Evolutionary conservation across 768 basidiomycete genomes (phyloP), one percentile per base, ranked within the genome.

Genomic region (Russula sp.): DNA sequence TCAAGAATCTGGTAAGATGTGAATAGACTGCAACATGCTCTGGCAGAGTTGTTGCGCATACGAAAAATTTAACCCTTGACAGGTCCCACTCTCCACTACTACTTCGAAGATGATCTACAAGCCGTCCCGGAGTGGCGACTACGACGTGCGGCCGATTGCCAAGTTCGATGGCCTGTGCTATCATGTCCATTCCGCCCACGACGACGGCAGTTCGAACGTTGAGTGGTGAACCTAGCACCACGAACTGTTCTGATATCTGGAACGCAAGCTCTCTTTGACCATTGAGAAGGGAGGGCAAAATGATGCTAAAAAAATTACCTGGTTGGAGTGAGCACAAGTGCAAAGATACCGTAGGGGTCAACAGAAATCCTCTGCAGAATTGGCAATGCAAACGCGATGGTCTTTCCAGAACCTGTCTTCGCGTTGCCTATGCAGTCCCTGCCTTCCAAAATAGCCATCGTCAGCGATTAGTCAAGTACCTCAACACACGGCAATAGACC

Each of bases 171-270:
- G 96, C 92, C 71, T 99, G 97, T 1, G 84, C 72, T 79, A 97
- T 93, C 87, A 96, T 96, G 69, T 99, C 97, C 93, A 99, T 96
- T 6, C 97, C 97, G 18, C 97, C 97, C 2, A 98, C 94, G 36
- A 98, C 77, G 8, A 98, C 93, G 10, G 88, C 83, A 9, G 93
- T 96, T 35, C 85, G 85, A 51, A 93, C 74, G 69, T 87, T 93
- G 61, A 97, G 75, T 11, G 92, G 78, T 18, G 83, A 78, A 29
- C 97, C 96, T 2, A 99, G 79, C 6, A 94, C 94, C 2, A 86
- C 84, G 72, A 98, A 98, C 71, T 99, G 97, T 65, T 98, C 96
- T 2, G 94, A 83, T 53, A 99, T 93, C 70, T 99, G 97, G 70
- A 98, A 98, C 0, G 97, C 97, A 20, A 99, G 79, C 70, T 99